Conservation (phyloP, 2,329 filamentous ascomycete genomes). For the Cryphonectria japonica region DNA sequence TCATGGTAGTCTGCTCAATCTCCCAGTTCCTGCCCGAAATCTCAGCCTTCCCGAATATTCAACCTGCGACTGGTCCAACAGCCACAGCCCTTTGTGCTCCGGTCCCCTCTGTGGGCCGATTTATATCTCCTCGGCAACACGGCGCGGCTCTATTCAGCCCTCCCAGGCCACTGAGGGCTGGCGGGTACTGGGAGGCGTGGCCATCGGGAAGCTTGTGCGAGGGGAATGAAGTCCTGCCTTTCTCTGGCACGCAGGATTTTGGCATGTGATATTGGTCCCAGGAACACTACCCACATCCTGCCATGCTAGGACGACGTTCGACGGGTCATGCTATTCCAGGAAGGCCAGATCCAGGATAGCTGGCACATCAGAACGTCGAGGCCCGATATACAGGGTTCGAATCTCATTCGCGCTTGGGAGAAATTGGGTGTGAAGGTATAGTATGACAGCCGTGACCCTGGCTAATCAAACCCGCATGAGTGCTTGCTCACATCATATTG, state of each 20-base stretch:
- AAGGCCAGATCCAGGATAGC: background rate
- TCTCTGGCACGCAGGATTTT: background rate
- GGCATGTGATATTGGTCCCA: background rate
- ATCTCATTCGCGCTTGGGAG: background rate
- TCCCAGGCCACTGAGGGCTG: background rate
- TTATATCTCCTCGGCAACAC: background rate
- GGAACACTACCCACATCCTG: background rate
- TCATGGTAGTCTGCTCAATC: slow-evolving; percentile 5
- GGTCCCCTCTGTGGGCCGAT: background rate
- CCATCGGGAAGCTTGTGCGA: slow-evolving; percentile 3
- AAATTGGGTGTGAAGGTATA: slow-evolving; percentile 1
- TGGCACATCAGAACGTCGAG: background rate
- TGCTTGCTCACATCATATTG: slow-evolving; percentile 7
- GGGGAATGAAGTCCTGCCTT: background rate
- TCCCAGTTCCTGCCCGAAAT: slow-evolving; percentile 7
- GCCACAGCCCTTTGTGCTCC: background rate
- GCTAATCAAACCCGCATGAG: slow-evolving; percentile 18
- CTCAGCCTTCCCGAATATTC: slow-evolving; percentile 3
- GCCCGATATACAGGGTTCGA: slow-evolving; percentile 3
- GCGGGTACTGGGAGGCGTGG: background rate
- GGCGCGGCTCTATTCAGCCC: background rate
- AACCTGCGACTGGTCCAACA: background rate
- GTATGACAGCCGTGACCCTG: slow-evolving; percentile 17
- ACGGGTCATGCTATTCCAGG: slow-evolving; percentile 3
- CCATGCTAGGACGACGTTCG: background rate